phyloP scores from a whole-genome alignment of 768 basidiomycete species.

The Leucosporidium yakuticum region DNA sequence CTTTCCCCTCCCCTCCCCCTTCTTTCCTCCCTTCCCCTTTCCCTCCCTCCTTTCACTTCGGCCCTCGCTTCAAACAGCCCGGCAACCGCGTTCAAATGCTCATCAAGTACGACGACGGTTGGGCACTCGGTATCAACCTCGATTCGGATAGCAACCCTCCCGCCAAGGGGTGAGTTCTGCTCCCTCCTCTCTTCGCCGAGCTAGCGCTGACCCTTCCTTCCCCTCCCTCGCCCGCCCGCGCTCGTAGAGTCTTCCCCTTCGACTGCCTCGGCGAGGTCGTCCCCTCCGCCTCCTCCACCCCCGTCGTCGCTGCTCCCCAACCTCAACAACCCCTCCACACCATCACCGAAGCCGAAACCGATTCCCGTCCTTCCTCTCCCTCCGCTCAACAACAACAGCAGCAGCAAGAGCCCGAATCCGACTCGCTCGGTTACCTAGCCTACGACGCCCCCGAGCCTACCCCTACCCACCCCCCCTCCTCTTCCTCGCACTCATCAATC shows the following conservation, averaged over 20 bases:
- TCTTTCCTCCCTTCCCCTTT: too few relatives aligned
- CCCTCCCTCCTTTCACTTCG: too few relatives aligned
- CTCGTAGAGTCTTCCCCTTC: conserved; percentile 27
- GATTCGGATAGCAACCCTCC: background rate
- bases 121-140: conserved; percentile 34
- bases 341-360: background rate
- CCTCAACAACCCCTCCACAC: background rate
- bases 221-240: background rate
- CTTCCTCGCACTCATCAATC: too few relatives aligned
- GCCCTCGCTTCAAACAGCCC: conserved; percentile 16
- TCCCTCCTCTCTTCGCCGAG: background rate
- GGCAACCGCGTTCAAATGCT: conserved; percentile 37
- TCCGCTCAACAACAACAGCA: too few relatives aligned
- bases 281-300: background rate
- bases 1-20: too few relatives aligned
- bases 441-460: too few relatives aligned
- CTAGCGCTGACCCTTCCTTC: background rate
- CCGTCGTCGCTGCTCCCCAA: background rate
- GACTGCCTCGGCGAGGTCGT: conserved; percentile 27
- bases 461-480: too few relatives aligned
- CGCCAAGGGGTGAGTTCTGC: background rate
- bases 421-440: too few relatives aligned
- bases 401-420: too few relatives aligned
- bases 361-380: background rate
- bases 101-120: conserved; percentile 39